phyloP scores from a whole-genome alignment of 179 eudicot species.

The Heliamphora pulchella region DNA sequence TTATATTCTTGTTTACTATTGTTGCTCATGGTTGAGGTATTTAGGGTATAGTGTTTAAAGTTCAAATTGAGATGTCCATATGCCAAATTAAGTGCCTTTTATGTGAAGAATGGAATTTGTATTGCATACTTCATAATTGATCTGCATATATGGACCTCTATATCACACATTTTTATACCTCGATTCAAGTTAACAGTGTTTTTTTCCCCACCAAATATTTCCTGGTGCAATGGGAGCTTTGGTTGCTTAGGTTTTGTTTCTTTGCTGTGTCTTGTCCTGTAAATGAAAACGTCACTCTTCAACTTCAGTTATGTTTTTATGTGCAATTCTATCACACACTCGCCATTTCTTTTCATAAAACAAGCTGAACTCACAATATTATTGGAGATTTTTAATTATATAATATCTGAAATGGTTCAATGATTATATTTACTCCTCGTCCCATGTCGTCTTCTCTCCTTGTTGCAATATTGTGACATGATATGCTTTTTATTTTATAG shows the following conservation, averaged over 20 bases:
- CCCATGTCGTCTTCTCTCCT: not conserved
- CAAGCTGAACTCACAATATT: not conserved
- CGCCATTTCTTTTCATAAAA: not conserved
- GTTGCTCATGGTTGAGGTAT: not conserved
- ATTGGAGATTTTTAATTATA: not conserved
- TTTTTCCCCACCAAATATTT: not conserved
- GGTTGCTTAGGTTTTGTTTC: not conserved
- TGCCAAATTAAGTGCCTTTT: not conserved
- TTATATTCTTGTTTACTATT: not conserved
- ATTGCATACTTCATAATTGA: not conserved
- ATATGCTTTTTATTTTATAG: not conserved
- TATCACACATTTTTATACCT: not conserved
- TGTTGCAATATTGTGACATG: not conserved
- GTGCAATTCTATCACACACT: not conserved
- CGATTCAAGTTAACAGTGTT: not conserved
- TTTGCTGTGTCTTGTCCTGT: not conserved
- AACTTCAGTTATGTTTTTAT: not conserved
- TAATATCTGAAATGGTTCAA: not conserved
- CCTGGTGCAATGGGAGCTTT: not conserved
- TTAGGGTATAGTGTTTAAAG: not conserved
- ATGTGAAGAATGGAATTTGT: not conserved
- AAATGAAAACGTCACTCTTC: not conserved
- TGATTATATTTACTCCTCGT: not conserved
- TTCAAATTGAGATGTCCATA: constrained; percentile 1
- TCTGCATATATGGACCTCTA: not conserved